Evolutionary conservation across 2,329 filamentous ascomycete genomes (phyloP), one percentile per base, ranked within the genome.

Genomic region (Cadophora malorum): DNA sequence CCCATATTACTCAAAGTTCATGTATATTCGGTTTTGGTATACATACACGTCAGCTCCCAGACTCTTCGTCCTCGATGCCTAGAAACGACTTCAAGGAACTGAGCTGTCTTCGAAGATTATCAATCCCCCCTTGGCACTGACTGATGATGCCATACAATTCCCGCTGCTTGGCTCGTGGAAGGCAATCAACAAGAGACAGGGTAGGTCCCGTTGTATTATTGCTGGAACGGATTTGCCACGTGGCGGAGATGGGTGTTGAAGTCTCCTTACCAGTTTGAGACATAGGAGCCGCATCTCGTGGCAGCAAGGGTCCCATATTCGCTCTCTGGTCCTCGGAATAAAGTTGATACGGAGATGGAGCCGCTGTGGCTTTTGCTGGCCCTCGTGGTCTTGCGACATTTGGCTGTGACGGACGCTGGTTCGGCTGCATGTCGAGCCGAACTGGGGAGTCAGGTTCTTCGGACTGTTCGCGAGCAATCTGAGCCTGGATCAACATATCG

Each of bases 21-120:
- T 25, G 12, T 4, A 16, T 19, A 16, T 45, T 59, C 33, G n/a
- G 33, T 12, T 25, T 21, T 41, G 56, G 1, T 41, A 59, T 25
- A 45, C 55, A 38, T 58, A 58, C n/a, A 45, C 31, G 0, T 56
- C 35, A 64, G 31, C 10, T 6, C 10, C 14, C 21, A 25, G 23
- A 45, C 58, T 70, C 66, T 12, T 71, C 70, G 58, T 65, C 67
- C 31, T 70, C 70, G 53, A 73, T 74, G 47, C 72, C 76, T n/a
- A 75, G 60, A 35, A 68, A 56, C 25, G 61, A 65, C 66, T 73
- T 76, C 60, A 74, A 67, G 28, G 64, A 61, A 59, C 71, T 71
- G 45, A 76, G 49, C 38, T 76, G 71, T 31, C 71, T 70, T 61
- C 74, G 72, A 33, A 76, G 50, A 47, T 73, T 60, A 56, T 73